Percentiles rank a stretch among this genome's conserved stretches.
Conservation (phyloP, 768 basidiomycete genomes). For the Pluteus cervinus region DNA sequence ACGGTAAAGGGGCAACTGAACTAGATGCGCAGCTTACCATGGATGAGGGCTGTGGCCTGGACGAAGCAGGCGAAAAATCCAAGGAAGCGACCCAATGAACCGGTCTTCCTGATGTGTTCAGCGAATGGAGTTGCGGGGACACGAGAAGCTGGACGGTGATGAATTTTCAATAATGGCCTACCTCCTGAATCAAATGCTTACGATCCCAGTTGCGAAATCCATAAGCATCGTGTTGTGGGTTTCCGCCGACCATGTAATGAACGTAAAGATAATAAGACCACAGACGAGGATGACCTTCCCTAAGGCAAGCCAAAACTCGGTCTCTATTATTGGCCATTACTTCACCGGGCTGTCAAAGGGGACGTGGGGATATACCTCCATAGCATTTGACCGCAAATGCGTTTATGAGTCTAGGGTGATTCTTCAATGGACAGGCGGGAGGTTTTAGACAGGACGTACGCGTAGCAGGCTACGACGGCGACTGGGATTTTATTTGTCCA, state of each 20-base stretch:
- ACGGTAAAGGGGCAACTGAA: not conserved
- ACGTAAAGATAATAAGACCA: constrained; percentile 47
- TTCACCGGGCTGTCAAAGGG: not conserved
- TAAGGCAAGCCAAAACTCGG: constrained; percentile 50
- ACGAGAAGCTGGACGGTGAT: constrained; percentile 28
- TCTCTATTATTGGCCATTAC: constrained; percentile 27
- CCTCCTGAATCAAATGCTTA: constrained; percentile 15
- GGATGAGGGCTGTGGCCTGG: constrained; percentile 56
- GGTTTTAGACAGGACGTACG: constrained; percentile 20
- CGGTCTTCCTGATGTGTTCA: constrained; percentile 47
- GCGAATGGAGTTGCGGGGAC: constrained; percentile 48
- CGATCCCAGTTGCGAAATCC: constrained; percentile 51
- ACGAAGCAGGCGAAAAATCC: constrained; percentile 60
- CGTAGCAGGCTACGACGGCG: constrained; percentile 33
- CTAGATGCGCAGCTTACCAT: constrained; percentile 29
- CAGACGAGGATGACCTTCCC: constrained; percentile 44
- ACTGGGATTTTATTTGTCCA: constrained; percentile 48
- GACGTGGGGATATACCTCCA: constrained; percentile 26
- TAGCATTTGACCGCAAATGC: constrained; percentile 44
- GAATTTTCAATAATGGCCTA: not conserved
- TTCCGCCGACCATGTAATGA: constrained; percentile 59
- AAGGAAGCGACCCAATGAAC: constrained; percentile 52
- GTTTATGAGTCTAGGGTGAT: constrained; percentile 31
- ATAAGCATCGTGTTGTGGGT: constrained; percentile 46
- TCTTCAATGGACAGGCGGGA: not conserved